These are phyloP conservation scores for Termitomyces sp. DNA, from an alignment of 768 basidiomycete genomes.

Conservation along the genomic window DNA sequence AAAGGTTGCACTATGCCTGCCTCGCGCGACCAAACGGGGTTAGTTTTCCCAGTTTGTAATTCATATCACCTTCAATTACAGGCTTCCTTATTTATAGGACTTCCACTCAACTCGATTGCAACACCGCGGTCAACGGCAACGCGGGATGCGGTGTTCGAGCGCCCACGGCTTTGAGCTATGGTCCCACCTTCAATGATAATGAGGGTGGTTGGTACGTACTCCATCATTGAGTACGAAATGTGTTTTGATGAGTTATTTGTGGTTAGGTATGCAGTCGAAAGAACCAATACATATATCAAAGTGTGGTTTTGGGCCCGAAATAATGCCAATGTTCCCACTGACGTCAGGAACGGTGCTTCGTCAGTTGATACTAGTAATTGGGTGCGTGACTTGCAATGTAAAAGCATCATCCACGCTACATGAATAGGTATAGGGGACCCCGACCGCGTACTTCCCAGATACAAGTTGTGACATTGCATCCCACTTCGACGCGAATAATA, in stretches of 20 bases:
- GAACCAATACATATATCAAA: constrained; percentile 48
- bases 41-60: constrained; percentile 1
- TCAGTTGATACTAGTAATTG: constrained; percentile 43
- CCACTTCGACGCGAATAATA: constrained; percentile 50
- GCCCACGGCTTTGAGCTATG: constrained; percentile 38
- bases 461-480: constrained; percentile 50
- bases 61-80: background rate
- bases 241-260: background rate
- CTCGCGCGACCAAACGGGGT: constrained; percentile 39
- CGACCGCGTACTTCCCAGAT: constrained; percentile 55
- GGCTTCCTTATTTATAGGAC: constrained; percentile 14
- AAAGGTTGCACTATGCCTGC: constrained; percentile 37
- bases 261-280: constrained; percentile 59
- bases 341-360: constrained; percentile 34
- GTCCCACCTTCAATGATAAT: constrained; percentile 48
- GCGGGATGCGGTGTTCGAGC: constrained; percentile 39
- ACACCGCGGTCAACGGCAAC: constrained; percentile 33
- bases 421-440: constrained; percentile 36
- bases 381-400: constrained; percentile 28
- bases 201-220: constrained; percentile 53
- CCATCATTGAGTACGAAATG: background rate
- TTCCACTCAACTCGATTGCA: constrained; percentile 31
- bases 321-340: constrained; percentile 37
- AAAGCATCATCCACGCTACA: background rate
- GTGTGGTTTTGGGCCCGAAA: constrained; percentile 72